Conservation (phyloP, 2,329 filamentous ascomycete species). For the Capronia americana region DNA sequence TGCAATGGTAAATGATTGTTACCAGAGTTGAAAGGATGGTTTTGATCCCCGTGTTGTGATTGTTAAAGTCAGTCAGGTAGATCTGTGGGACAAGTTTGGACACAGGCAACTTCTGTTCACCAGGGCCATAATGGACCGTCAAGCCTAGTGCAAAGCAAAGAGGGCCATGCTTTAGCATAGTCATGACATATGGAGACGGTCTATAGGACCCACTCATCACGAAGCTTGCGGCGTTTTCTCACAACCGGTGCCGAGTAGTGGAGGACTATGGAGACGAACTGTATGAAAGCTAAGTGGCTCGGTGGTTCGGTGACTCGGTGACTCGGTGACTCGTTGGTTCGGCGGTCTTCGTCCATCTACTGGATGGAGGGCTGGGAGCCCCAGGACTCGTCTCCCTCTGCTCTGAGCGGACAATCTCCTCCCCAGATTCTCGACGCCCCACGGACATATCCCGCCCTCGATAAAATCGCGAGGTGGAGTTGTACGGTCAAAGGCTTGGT, state of each 20-base stretch:
- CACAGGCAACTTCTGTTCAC: conserved; percentile 4
- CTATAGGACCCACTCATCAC: conserved; percentile 1
- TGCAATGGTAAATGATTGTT: conserved; percentile 4
- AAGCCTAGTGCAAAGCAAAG: conserved; percentile 10
- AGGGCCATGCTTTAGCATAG: conserved; percentile 5
- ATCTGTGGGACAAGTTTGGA: conserved; percentile 9
- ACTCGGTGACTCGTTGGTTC: not conserved
- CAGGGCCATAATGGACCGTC: not conserved
- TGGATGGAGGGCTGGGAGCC: too few species aligned
- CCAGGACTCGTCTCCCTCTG: conserved; percentile 10
- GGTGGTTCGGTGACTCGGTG: not conserved
- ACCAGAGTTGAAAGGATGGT: conserved; percentile 4
- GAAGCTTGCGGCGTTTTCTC: conserved; percentile 11
- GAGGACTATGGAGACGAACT: not conserved
- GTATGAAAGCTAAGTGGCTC: conserved; percentile 1
- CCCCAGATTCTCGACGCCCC: conserved; percentile 5
- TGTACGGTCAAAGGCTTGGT: not conserved
- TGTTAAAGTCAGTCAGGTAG: not conserved
- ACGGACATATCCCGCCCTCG: conserved; percentile 8
- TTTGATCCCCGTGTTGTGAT: conserved; percentile 3
- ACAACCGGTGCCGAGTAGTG: too few species aligned
- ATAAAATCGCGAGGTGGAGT: conserved; percentile 6
- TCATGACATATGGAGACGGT: not conserved
- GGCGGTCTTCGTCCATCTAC: not conserved
- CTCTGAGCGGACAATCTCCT: too few species aligned